Percentiles rank a stretch among this genome's conserved stretches.
These are phyloP conservation scores for Salix purpurea DNA, from an alignment of 345 rosid genomes.

Conservation along the genomic window DNA sequence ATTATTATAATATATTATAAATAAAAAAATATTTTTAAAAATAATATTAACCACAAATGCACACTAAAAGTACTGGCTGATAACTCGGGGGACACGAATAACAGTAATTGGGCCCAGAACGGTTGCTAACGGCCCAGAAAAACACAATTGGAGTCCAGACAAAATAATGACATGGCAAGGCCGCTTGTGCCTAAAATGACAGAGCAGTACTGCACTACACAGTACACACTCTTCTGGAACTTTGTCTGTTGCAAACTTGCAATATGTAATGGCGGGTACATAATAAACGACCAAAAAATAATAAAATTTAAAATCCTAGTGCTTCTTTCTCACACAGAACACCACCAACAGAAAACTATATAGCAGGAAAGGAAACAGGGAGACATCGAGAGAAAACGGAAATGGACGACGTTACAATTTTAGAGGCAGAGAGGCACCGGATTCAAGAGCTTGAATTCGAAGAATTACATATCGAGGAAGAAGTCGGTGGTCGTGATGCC, in stretches of 20 bases:
- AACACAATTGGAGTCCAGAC: background rate
- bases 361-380: background rate
- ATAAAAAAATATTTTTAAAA: too few species aligned
- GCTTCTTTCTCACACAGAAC: background rate
- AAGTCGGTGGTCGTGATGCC: conserved; percentile 45
- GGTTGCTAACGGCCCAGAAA: too few species aligned
- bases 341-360: background rate
- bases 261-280: background rate
- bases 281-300: background rate
- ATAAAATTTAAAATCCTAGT: background rate
- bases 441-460: conserved; percentile 81
- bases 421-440: conserved; percentile 74
- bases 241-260: background rate
- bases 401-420: conserved; percentile 41
- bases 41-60: too few species aligned
- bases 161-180: background rate
- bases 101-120: too few species aligned
- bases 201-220: background rate
- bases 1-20: too few species aligned
- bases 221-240: background rate
- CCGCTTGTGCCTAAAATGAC: background rate
- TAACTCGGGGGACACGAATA: too few species aligned
- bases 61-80: too few species aligned
- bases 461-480: conserved; percentile 85
- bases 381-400: background rate